These are phyloP conservation scores for Dichotomocladium elegans DNA, from an alignment of 371 early-diverging fungal genomes.

Conservation along the genomic window DNA sequence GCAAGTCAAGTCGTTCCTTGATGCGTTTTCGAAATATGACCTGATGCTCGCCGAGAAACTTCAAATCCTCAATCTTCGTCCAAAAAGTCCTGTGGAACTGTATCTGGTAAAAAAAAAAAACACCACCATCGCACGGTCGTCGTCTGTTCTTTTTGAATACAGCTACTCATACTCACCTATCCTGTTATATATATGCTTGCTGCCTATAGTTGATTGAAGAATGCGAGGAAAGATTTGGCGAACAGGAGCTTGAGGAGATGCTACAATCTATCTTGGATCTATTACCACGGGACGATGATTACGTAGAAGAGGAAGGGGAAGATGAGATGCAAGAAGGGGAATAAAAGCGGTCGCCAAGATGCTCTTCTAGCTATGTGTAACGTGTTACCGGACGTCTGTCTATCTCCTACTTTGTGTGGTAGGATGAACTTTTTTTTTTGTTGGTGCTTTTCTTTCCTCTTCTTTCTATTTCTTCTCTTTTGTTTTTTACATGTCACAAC, in stretches of 20 bases:
- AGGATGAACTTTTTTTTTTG: background rate
- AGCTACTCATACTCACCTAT: background rate
- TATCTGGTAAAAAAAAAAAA: conserved; percentile 45
- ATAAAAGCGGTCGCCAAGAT: conserved; percentile 2
- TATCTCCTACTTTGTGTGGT: background rate
- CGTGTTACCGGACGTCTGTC: background rate
- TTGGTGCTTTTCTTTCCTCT: background rate
- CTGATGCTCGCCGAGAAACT: conserved; percentile 61
- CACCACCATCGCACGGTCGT: no score
- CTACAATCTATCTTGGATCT: conserved; percentile 22
- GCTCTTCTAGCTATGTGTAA: background rate
- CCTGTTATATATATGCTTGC: background rate
- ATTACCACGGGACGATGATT: conserved; percentile 46
- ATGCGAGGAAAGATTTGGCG: conserved; percentile 56
- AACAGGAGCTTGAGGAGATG: conserved; percentile 46
- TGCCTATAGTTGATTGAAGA: conserved; percentile 57
- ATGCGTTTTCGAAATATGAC: conserved; percentile 28
- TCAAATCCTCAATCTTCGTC: conserved; percentile 60
- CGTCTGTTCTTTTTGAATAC: background rate
- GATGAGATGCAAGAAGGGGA: conserved; percentile 37
- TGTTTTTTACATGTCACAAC: background rate
- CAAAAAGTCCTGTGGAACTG: conserved; percentile 56
- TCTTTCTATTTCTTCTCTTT: conserved; percentile 1
- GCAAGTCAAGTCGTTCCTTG: conserved; percentile 38
- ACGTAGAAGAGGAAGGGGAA: conserved; percentile 36